Evolutionary conservation across 1,284 basidiomycete genomes (phyloP).

Genomic region (Ganoderma meredithae): DNA sequence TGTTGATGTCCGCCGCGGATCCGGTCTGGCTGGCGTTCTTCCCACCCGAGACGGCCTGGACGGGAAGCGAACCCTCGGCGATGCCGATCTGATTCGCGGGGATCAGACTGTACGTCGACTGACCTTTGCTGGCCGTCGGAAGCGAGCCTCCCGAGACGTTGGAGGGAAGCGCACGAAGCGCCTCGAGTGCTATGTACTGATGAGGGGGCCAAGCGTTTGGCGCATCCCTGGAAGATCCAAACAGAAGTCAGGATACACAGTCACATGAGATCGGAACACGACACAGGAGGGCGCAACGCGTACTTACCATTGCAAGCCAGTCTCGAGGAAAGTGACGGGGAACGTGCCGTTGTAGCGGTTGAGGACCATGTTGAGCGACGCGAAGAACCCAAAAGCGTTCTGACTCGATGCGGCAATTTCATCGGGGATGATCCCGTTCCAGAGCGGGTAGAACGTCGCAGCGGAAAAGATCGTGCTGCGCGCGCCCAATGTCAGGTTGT

Average conservation of each 20-base stretch:
- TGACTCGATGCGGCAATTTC: slow-evolving; percentile 65
- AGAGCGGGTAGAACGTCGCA: slow-evolving; percentile 86
- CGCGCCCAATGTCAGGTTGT: slow-evolving; percentile 72
- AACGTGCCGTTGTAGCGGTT: slow-evolving; percentile 87
- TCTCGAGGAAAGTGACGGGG: slow-evolving; percentile 78
- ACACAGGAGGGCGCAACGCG: slow-evolving; percentile 21
- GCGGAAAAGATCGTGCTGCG: slow-evolving; percentile 71
- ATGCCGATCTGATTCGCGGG: slow-evolving; percentile 80
- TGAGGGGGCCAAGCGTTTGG: slow-evolving; percentile 89
- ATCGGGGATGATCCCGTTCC: slow-evolving; percentile 85
- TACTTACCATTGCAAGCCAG: slow-evolving; percentile 84
- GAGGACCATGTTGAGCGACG: slow-evolving; percentile 78
- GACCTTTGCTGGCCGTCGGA: slow-evolving; percentile 54
- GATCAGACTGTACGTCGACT: slow-evolving; percentile 73
- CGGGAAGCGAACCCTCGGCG: slow-evolving; percentile 68
- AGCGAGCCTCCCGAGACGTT: slow-evolving; percentile 65
- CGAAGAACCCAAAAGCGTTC: slow-evolving; percentile 78
- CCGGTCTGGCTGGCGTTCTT: slow-evolving; percentile 63
- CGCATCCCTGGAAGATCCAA: slow-evolving; percentile 59
- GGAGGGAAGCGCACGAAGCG: slow-evolving; percentile 74
- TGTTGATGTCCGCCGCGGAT: slow-evolving; percentile 65
- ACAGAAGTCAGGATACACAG: background rate
- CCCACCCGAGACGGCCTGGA: slow-evolving; percentile 62
- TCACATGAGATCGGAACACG: slow-evolving; percentile 12
- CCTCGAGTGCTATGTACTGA: slow-evolving; percentile 82